phyloP scores from a whole-genome alignment of 148 eudicot genomes.

The Spergularia marina region DNA sequence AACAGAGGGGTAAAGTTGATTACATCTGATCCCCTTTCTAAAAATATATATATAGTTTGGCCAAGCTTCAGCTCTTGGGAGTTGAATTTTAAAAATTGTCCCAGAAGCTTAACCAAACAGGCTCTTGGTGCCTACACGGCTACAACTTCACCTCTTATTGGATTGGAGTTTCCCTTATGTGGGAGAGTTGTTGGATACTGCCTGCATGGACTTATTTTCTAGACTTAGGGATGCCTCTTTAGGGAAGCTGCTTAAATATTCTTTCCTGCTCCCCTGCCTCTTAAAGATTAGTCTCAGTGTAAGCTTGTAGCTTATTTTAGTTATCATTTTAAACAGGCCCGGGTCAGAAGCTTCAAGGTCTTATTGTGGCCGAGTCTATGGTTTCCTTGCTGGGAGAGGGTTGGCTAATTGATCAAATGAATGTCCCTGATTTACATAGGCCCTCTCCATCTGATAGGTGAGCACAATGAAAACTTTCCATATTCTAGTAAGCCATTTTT shows the following conservation, averaged over 20 bases:
- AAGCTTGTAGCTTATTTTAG: background rate
- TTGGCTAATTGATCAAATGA: conserved; percentile 62
- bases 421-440: conserved; percentile 39
- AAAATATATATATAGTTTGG: no score
- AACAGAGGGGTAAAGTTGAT: no score
- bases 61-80: no score
- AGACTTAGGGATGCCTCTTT: background rate
- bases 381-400: conserved; percentile 62
- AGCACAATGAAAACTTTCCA: background rate
- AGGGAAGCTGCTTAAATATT: background rate
- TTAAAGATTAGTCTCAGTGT: background rate
- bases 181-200: background rate
- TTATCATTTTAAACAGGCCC: conserved; percentile 52
- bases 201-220: background rate
- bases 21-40: no score
- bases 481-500: background rate
- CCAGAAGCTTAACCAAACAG: no score
- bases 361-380: conserved; percentile 67
- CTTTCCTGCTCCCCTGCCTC: background rate
- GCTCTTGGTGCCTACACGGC: no score
- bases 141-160: no score
- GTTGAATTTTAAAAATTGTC: no score
- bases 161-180: no score
- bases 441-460: conserved; percentile 70
- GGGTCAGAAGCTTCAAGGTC: conserved; percentile 77